Evolutionary conservation across 1,284 basidiomycete genomes (phyloP).

Genomic region (Agroathelia rolfsii): DNA sequence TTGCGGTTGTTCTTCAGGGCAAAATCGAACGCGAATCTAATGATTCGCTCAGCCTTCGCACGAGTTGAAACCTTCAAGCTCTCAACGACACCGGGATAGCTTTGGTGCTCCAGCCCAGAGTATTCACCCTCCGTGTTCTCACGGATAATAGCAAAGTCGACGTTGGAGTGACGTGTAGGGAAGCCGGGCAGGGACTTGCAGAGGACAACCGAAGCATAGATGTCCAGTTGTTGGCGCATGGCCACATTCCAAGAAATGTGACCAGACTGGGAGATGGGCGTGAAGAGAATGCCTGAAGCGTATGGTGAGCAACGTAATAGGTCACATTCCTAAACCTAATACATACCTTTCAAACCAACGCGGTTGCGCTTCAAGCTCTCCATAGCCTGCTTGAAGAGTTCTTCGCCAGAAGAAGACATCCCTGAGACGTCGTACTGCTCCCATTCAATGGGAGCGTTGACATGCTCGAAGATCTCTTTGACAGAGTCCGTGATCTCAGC

Average conservation of each 20-base stretch:
- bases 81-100: constrained; percentile 98
- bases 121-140: constrained; percentile 99
- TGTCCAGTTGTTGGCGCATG: constrained; percentile 98
- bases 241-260: constrained; percentile 99
- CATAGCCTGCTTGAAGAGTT: constrained; percentile 95
- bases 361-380: constrained; percentile 94
- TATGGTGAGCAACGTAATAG: constrained; percentile 4
- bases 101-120: constrained; percentile 97
- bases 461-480: constrained; percentile 96
- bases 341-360: constrained; percentile 93
- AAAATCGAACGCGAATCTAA: constrained; percentile 97
- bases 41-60: constrained; percentile 94
- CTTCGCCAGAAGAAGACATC: constrained; percentile 89
- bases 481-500: constrained; percentile 96
- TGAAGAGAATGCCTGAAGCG: constrained; percentile 87
- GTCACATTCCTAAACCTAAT: too few relatives aligned
- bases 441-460: constrained; percentile 99
- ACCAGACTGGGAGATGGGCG: constrained; percentile 90
- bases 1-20: constrained; percentile 98
- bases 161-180: constrained; percentile 92
- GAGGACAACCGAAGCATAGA: constrained; percentile 96
- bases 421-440: constrained; percentile 98
- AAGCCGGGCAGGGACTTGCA: constrained; percentile 98
- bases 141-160: constrained; percentile 98
- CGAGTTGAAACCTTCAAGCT: constrained; percentile 95